Base-by-base conservation (phyloP, 2,329 filamentous ascomycete genomes). In the Colletotrichum sp. region DNA sequence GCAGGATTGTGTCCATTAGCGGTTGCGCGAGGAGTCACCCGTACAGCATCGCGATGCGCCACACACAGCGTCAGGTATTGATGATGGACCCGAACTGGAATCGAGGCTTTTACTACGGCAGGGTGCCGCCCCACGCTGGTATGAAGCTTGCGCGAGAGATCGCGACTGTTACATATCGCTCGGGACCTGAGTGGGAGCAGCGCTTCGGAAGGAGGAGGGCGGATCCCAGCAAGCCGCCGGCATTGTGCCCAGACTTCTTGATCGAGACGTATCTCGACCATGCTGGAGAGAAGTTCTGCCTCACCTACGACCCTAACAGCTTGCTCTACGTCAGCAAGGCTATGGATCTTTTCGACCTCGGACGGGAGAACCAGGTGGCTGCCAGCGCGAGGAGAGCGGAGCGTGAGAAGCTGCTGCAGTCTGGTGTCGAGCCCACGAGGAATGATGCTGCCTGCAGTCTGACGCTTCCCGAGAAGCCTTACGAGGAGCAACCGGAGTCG, bases 51-150 rank as follows among this genome's bases (percentile, higher is more conserved):
- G 97, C 97, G 39, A 98, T 99, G 96, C 93, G 97, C 70, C 97
- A 99, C 85, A 98, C 96, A 0, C 97, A 99, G 85, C 93, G 97
- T 32, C 97, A 98, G 87, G 97, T 98, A 1, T 90, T 99, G 64
- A 98, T 99, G 96, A 98, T 98, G 94, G 97, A 99, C 81, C 96
- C 96, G 4, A 96, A 98, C 81, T 99, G 97, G 97, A 95, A 95
- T 79, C 92, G 97, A 43, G 97, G 97, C 3, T 98, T 96, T 86
- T 98, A 98, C 88, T 98, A 98, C 83, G 94, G 93, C 81, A 87
- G 89, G 56, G 92, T 99, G 8, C 97, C 97, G 3, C 97, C 97
- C 1, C 97, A 99, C 82, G 93, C 94, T 1, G 97, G 97, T 66
- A 98, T 99, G 96, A 99, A 99, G 86, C 93, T 99, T 8, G 96